Conservation (phyloP, 257 asterid genomes). For the Misopates orontium region DNA sequence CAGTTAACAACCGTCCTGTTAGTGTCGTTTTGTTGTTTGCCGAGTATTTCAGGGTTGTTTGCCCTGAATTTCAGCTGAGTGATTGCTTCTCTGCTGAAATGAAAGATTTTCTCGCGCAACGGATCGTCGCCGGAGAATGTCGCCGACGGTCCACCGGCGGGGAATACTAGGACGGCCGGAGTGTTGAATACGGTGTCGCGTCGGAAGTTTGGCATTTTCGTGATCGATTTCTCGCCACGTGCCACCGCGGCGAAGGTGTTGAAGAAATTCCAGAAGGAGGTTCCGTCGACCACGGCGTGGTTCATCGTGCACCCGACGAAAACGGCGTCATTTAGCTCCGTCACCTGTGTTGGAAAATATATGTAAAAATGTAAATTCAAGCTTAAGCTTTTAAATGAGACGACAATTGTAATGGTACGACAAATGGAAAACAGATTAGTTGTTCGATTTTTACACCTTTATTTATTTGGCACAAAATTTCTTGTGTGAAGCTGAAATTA, state of each 20-base stretch:
- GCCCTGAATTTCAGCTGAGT: conserved; percentile 53
- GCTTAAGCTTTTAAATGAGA: too few species aligned
- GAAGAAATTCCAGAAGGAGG: conserved; percentile 94
- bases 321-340: conserved; percentile 65
- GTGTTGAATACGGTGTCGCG: conserved; percentile 74
- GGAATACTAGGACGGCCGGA: conserved; percentile 56
- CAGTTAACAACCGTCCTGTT: conserved; percentile 37
- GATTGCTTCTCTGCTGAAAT: conserved; percentile 78
- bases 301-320: conserved; percentile 78
- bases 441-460: too few species aligned
- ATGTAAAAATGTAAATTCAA: too few species aligned
- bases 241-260: conserved; percentile 74
- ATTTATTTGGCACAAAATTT: too few species aligned
- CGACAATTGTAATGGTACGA: too few species aligned
- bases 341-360: conserved; percentile 35
- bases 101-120: conserved; percentile 72
- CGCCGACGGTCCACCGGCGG: conserved; percentile 76
- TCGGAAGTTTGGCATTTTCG: conserved; percentile 51
- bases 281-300: conserved; percentile 94
- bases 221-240: conserved; percentile 48
- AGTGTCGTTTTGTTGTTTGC: conserved; percentile 43
- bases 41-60: conserved; percentile 43
- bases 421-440: too few species aligned
- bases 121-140: conserved; percentile 81
- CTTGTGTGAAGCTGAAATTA: too few species aligned